phyloP scores from a whole-genome alignment of 306 rosid genomes.

The Acacia acuminata region DNA sequence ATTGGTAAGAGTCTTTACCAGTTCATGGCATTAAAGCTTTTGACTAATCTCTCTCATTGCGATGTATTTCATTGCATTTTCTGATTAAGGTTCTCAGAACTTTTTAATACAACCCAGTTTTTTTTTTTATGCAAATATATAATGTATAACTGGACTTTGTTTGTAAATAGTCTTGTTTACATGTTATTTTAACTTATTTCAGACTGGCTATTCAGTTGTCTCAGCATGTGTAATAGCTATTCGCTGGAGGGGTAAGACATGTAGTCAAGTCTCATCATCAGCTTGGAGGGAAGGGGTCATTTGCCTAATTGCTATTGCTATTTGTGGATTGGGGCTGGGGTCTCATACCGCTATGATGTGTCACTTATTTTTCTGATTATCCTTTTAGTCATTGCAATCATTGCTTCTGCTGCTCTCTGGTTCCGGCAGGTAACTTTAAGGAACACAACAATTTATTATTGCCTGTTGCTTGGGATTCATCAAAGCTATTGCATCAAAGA shows the following conservation, averaged over 20 bases:
- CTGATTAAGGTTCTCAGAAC: not conserved
- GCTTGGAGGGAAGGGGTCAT: constrained; percentile 74
- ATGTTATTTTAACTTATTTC: constrained; percentile 41
- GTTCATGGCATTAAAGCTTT: constrained; percentile 22
- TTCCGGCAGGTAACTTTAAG: constrained; percentile 66
- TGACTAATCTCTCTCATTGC: not conserved
- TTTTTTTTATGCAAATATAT: constrained; percentile 1
- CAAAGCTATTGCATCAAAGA: constrained; percentile 1
- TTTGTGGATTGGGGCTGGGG: constrained; percentile 76
- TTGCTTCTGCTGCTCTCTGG: constrained; percentile 61
- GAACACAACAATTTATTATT: constrained; percentile 14
- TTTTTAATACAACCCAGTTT: not conserved
- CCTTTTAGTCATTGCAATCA: constrained; percentile 50
- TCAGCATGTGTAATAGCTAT: constrained; percentile 88
- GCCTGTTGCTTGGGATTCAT: constrained; percentile 3
- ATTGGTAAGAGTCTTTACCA: constrained; percentile 60
- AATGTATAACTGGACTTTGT: constrained; percentile 10
- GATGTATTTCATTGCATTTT: not conserved
- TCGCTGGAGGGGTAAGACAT: constrained; percentile 79
- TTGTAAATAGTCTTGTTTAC: constrained; percentile 12
- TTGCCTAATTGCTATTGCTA: constrained; percentile 68
- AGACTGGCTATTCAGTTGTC: constrained; percentile 99
- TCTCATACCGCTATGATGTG: constrained; percentile 55
- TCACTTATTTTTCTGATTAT: constrained; percentile 49
- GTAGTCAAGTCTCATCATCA: constrained; percentile 52